phyloP scores from a whole-genome alignment of 2,329 filamentous ascomycete genomes.

The Trichoderma arundinaceum region DNA sequence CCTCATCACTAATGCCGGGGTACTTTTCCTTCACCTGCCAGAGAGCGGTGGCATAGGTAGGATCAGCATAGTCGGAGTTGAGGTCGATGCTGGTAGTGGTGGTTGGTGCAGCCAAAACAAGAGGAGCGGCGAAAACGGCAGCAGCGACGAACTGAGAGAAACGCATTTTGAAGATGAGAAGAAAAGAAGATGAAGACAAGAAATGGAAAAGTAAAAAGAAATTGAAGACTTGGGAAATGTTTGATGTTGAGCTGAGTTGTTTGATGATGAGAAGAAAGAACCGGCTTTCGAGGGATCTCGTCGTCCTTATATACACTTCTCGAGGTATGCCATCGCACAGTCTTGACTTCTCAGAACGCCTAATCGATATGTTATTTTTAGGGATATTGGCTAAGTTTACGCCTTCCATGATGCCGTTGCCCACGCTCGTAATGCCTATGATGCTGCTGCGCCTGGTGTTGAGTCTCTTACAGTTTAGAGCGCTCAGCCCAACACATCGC shows the following conservation, averaged over 20 bases:
- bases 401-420: not conserved
- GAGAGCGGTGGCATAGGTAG: not conserved
- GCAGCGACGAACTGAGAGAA: not conserved
- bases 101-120: constrained; percentile 3
- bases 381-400: not conserved
- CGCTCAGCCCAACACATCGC: not conserved
- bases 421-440: not conserved
- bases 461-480: not conserved
- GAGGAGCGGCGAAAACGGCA: constrained; percentile 4
- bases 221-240: not conserved
- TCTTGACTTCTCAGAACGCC: not conserved
- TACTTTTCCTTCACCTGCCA: not conserved
- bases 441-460: not conserved
- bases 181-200: not conserved
- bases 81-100: not conserved
- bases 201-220: not conserved
- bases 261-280: not conserved
- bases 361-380: not conserved
- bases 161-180: not conserved
- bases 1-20: not conserved
- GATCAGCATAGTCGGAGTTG: not conserved
- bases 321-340: not conserved
- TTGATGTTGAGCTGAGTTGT: not conserved
- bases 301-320: not conserved
- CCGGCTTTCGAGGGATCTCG: not conserved